A percentile compares a stretch with the other conserved stretches of the same genome.
These are phyloP conservation scores for Blastocystis sp. DNA, from an alignment of 352 stramenopile genomes.

Conservation along the genomic window DNA sequence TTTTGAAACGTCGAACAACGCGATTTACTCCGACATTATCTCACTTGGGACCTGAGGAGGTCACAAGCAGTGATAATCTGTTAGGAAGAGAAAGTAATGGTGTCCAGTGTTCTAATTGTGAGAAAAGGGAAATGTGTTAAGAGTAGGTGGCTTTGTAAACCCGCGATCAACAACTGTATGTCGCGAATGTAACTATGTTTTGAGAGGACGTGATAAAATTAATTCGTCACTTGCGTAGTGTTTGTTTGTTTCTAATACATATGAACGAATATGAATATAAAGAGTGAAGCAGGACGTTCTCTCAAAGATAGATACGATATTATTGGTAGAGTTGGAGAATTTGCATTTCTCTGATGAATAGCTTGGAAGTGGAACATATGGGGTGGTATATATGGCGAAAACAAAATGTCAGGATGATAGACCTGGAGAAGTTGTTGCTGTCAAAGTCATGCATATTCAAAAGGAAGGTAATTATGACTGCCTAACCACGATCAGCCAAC, in stretches of 20 bases:
- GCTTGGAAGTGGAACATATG: slow-evolving; percentile 79
- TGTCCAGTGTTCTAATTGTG: neutral
- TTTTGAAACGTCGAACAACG: neutral
- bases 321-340: neutral
- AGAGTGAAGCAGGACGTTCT: neutral
- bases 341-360: slow-evolving; percentile 69
- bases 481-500: slow-evolving; percentile 75
- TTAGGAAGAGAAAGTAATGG: neutral
- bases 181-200: slow-evolving; percentile 14
- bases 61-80: neutral
- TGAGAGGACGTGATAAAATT: neutral
- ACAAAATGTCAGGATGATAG: slow-evolving; percentile 67
- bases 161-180: slow-evolving; percentile 26
- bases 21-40: neutral
- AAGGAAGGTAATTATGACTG: slow-evolving; percentile 81
- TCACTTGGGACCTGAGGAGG: neutral
- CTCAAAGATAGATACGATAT: slow-evolving; percentile 42
- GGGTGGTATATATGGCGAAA: slow-evolving; percentile 79
- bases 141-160: slow-evolving; percentile 5
- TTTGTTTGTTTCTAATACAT: neutral
- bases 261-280: slow-evolving; percentile 8
- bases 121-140: neutral
- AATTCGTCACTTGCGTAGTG: neutral
- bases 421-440: slow-evolving; percentile 72
- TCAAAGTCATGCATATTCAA: slow-evolving; percentile 80